These are phyloP conservation scores for Tolypocladium cylindrosporum DNA, from an alignment of 2,329 filamentous ascomycete genomes.

Conservation along the genomic window DNA sequence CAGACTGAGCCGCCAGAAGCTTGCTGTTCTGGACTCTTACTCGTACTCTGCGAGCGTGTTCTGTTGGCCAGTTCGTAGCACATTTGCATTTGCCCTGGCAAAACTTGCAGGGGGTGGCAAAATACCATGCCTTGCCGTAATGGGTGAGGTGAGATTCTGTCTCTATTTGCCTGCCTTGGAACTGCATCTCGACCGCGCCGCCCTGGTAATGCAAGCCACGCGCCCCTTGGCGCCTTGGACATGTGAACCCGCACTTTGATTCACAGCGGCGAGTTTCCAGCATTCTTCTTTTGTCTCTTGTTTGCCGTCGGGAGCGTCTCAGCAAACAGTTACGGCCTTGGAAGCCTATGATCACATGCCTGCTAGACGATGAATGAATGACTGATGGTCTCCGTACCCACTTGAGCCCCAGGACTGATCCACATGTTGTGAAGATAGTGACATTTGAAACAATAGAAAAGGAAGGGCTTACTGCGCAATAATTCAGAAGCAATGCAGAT, in stretches of 20 bases:
- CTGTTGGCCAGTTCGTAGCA: neutral
- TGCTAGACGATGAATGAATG: neutral
- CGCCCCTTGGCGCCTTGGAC: neutral
- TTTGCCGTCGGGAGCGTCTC: no score
- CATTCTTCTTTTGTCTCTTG: neutral
- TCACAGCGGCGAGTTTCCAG: neutral
- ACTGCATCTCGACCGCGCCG: neutral
- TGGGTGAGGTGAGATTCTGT: neutral
- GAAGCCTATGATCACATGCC: neutral
- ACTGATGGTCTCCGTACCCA: neutral
- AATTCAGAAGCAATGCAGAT: no score
- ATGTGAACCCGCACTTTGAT: neutral
- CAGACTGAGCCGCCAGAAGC: neutral
- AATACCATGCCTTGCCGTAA: neutral
- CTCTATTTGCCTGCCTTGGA: neutral
- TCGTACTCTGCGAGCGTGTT: neutral
- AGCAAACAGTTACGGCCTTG: no score
- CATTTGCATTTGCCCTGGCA: neutral
- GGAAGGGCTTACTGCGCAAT: neutral
- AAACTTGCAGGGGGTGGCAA: neutral
- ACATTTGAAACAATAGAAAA: neutral
- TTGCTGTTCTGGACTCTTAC: neutral
- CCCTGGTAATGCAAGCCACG: neutral
- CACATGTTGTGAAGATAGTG: neutral
- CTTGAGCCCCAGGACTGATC: neutral